Conservation (phyloP, 1,284 basidiomycete species). For the Leccinum subspadiceum region DNA sequence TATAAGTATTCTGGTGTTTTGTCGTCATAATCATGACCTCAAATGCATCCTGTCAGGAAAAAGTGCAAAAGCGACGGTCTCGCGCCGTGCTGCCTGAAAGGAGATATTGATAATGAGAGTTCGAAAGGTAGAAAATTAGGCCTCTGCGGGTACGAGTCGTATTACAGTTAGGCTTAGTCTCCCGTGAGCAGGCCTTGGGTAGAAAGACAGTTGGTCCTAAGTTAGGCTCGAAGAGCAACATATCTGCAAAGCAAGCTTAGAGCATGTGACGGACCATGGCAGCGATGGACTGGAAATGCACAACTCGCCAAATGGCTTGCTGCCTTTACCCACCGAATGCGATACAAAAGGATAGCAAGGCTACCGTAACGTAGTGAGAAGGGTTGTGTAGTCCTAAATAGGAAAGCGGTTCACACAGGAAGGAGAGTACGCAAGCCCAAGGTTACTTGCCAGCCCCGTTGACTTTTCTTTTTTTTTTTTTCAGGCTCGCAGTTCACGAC, state of each 20-base stretch:
- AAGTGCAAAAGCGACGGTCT: too few species aligned
- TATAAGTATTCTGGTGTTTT: too few species aligned
- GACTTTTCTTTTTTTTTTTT: constrained; percentile 9
- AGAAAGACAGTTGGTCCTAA: too few species aligned
- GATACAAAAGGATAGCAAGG: not conserved
- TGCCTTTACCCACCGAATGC: not conserved
- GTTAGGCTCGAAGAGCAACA: not conserved
- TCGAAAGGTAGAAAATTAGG: too few species aligned
- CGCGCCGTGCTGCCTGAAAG: too few species aligned
- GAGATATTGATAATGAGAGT: too few species aligned
- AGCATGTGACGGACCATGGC: not conserved
- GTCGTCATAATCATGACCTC: too few species aligned
- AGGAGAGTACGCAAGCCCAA: constrained; percentile 23
- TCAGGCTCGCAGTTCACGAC: constrained; percentile 12
- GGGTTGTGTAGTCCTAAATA: constrained; percentile 8
- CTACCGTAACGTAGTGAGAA: not conserved
- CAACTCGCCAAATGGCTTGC: too few species aligned
- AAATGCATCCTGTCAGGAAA: too few species aligned
- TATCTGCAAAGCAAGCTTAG: not conserved
- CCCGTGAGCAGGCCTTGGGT: too few species aligned
- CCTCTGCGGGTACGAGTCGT: too few species aligned
- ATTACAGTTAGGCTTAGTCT: too few species aligned
- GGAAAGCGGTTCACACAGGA: constrained; percentile 21
- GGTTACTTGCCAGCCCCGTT: constrained; percentile 19
- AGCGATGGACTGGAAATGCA: not conserved